These are phyloP conservation scores for Ricinus communis DNA, from an alignment of 345 rosid genomes.

Conservation along the genomic window DNA sequence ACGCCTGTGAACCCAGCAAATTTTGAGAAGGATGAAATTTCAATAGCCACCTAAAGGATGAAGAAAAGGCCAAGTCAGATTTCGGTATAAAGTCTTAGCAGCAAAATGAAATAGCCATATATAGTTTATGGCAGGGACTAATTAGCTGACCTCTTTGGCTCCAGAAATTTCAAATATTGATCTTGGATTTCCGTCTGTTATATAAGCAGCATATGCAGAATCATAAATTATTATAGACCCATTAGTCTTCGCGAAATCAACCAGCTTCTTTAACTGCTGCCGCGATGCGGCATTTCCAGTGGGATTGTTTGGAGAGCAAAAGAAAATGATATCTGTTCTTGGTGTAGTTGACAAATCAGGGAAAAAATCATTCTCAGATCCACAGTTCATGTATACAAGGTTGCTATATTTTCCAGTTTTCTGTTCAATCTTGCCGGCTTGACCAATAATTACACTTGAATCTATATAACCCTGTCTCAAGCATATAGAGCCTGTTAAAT, in stretches of 20 bases:
- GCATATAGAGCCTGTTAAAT: neutral
- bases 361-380: slow-evolving; percentile 57
- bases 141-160: slow-evolving; percentile 63
- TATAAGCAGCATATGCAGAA: slow-evolving; percentile 75
- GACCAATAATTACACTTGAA: slow-evolving; percentile 75
- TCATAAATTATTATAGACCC: slow-evolving; percentile 74
- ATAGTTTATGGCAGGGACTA: too few relatives aligned
- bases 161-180: slow-evolving; percentile 91
- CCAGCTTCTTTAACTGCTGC: slow-evolving; percentile 56
- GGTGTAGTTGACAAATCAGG: slow-evolving; percentile 55
- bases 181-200: slow-evolving; percentile 62
- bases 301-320: slow-evolving; percentile 93
- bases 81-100: neutral
- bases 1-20: slow-evolving; percentile 91
- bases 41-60: slow-evolving; percentile 70
- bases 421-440: slow-evolving; percentile 54
- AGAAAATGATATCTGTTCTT: slow-evolving; percentile 80
- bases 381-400: slow-evolving; percentile 67
- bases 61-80: neutral
- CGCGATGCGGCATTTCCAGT: slow-evolving; percentile 74
- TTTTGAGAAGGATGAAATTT: slow-evolving; percentile 81
- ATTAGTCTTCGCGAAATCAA: slow-evolving; percentile 68
- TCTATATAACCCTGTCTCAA: slow-evolving; percentile 67
- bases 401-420: slow-evolving; percentile 55
- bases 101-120: neutral